Evolutionary conservation across 805 yeast species (phyloP).

Genomic region (Pichia scutulata): DNA sequence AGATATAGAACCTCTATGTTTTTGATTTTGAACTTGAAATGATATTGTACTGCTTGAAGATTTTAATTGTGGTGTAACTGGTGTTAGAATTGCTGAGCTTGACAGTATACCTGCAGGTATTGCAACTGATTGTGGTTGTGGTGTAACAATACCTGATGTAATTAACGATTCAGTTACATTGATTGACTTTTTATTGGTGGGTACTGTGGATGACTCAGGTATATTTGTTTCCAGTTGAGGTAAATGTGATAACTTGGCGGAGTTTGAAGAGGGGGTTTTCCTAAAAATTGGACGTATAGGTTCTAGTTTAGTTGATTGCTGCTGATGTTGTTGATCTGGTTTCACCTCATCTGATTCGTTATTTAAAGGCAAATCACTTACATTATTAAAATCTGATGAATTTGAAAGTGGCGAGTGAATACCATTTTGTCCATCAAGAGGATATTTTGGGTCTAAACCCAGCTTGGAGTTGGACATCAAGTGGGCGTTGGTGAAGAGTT

Average conservation of each 20-base stretch:
- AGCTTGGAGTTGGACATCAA: neutral
- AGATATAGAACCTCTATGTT: slow-evolving; percentile 52
- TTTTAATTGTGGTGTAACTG: slow-evolving; percentile 14
- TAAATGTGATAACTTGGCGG: slow-evolving; percentile 9
- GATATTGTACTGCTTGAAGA: slow-evolving; percentile 30
- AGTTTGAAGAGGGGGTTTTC: slow-evolving; percentile 4
- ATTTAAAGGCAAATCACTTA: neutral
- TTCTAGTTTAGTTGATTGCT: neutral
- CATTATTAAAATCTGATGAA: neutral
- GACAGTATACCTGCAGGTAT: slow-evolving; percentile 7
- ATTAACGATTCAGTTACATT: neutral
- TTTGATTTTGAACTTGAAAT: slow-evolving; percentile 38
- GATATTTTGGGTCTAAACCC: neutral
- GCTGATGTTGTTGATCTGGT: too few species aligned
- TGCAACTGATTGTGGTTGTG: neutral
- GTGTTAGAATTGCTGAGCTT: slow-evolving; percentile 4
- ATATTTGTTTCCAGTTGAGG: slow-evolving; percentile 11
- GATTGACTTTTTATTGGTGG: neutral
- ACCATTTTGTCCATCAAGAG: neutral
- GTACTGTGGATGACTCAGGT: neutral
- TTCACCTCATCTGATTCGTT: neutral
- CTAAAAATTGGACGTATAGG: slow-evolving; percentile 8
- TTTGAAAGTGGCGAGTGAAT: neutral
- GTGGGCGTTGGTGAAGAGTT: neutral
- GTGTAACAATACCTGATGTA: neutral